Evolutionary conservation across 805 yeast genomes (phyloP).

Genomic region (Yamadazyma nakazawae): DNA sequence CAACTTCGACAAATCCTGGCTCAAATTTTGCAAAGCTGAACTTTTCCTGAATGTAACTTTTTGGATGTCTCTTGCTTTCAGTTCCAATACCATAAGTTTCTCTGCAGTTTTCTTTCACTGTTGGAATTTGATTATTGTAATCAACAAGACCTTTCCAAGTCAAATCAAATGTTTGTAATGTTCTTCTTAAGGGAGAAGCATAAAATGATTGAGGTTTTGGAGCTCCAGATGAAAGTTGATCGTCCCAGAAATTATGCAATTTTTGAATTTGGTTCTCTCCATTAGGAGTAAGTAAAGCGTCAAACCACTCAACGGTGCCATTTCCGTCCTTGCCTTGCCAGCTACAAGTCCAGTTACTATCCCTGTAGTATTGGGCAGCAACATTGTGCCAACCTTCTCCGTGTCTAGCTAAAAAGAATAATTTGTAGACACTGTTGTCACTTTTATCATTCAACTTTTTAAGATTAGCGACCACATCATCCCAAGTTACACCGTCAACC

Average conservation of each 20-base stretch:
- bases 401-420: constrained; percentile 30
- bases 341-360: constrained; percentile 24
- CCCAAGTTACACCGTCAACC: constrained; percentile 20
- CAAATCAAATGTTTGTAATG: constrained; percentile 26
- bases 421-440: constrained; percentile 16
- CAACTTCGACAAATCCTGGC: constrained; percentile 22
- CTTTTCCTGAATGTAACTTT: constrained; percentile 17
- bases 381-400: constrained; percentile 34
- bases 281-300: constrained; percentile 25
- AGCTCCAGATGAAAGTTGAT: constrained; percentile 14
- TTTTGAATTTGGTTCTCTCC: constrained; percentile 19
- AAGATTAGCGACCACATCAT: constrained; percentile 16
- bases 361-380: constrained; percentile 17
- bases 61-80: constrained; percentile 25
- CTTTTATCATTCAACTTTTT: constrained; percentile 12
- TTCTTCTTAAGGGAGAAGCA: constrained; percentile 30
- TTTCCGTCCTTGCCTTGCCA: constrained; percentile 24
- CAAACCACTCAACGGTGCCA: constrained; percentile 27
- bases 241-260: constrained; percentile 16
- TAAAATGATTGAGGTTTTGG: constrained; percentile 28
- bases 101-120: constrained; percentile 26
- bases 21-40: constrained; percentile 25
- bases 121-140: constrained; percentile 16
- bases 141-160: constrained; percentile 23
- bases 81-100: constrained; percentile 35